These are phyloP conservation scores for Fusarium sp. DNA, from an alignment of 2,329 filamentous ascomycete genomes.

Conservation along the genomic window DNA sequence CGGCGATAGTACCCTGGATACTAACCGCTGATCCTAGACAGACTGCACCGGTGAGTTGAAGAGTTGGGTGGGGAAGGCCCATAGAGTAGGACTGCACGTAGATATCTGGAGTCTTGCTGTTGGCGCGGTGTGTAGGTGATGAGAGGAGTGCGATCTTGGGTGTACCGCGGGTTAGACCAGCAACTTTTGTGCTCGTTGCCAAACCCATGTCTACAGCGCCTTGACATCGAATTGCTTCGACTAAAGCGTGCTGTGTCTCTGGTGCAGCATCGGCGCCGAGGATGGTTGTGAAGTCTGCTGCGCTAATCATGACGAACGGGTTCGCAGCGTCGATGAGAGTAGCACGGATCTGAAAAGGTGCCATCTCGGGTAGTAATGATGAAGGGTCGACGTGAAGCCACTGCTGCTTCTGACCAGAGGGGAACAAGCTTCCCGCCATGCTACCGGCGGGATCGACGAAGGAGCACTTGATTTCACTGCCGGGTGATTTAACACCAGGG, in stretches of 20 bases:
- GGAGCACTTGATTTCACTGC: slow-evolving; percentile 62
- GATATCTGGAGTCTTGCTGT: slow-evolving; percentile 45
- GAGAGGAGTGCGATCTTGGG: slow-evolving; percentile 67
- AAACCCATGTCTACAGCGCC: slow-evolving; percentile 68
- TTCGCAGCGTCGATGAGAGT: slow-evolving; percentile 50
- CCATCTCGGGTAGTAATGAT: slow-evolving; percentile 26
- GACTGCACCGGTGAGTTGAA: slow-evolving; percentile 61
- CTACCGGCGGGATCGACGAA: slow-evolving; percentile 68
- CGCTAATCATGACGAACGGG: slow-evolving; percentile 58
- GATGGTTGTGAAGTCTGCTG: slow-evolving; percentile 26
- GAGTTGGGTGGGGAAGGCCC: slow-evolving; percentile 58
- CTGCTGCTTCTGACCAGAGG: slow-evolving; percentile 57
- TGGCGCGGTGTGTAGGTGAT: neutral
- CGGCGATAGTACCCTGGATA: slow-evolving; percentile 52
- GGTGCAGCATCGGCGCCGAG: slow-evolving; percentile 1
- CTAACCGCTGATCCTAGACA: slow-evolving; percentile 56
- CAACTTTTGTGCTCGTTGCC: slow-evolving; percentile 48
- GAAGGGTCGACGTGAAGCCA: slow-evolving; percentile 45
- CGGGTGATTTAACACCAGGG: slow-evolving; percentile 64
- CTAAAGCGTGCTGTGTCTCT: slow-evolving; percentile 27
- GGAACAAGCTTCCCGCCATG: slow-evolving; percentile 66
- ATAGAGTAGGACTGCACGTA: slow-evolving; percentile 58
- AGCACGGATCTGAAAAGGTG: slow-evolving; percentile 43
- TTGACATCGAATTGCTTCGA: slow-evolving; percentile 61
- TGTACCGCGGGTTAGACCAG: slow-evolving; percentile 43